These are phyloP conservation scores for Rhizoclosmatium sp. DNA, from an alignment of 192 early-diverging fungal species.

Conservation along the genomic window DNA sequence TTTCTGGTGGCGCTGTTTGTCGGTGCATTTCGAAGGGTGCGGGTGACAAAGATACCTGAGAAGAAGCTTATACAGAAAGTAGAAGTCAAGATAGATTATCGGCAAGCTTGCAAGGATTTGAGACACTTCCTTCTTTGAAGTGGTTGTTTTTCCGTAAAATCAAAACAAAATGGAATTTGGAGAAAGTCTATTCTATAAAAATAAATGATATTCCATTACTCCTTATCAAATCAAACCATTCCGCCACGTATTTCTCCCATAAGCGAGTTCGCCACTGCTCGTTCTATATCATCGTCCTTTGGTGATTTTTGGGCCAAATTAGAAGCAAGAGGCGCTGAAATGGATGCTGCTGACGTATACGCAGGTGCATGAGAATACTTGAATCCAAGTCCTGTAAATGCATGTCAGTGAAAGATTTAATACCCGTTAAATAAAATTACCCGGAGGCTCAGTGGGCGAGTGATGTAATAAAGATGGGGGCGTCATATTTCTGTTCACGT, in stretches of 20 bases:
- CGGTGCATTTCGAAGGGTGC: too few species aligned
- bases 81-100: too few species aligned
- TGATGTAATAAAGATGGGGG: neutral
- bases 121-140: too few species aligned
- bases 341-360: neutral
- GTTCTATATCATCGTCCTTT: slow-evolving; percentile 17
- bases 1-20: too few species aligned
- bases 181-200: neutral
- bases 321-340: neutral
- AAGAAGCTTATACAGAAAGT: too few species aligned
- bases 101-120: too few species aligned
- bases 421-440: neutral
- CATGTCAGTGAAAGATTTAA: too few species aligned
- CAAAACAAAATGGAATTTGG: too few species aligned
- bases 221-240: slow-evolving; percentile 2
- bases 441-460: neutral
- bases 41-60: too few species aligned
- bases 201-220: neutral
- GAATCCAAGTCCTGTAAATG: too few species aligned
- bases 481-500: neutral
- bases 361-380: neutral
- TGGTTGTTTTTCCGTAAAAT: too few species aligned
- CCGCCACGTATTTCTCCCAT: slow-evolving; percentile 22
- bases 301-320: neutral
- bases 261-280: slow-evolving; percentile 30